Conservation (phyloP, 768 basidiomycete species). For the Kondoa malvinella region DNA sequence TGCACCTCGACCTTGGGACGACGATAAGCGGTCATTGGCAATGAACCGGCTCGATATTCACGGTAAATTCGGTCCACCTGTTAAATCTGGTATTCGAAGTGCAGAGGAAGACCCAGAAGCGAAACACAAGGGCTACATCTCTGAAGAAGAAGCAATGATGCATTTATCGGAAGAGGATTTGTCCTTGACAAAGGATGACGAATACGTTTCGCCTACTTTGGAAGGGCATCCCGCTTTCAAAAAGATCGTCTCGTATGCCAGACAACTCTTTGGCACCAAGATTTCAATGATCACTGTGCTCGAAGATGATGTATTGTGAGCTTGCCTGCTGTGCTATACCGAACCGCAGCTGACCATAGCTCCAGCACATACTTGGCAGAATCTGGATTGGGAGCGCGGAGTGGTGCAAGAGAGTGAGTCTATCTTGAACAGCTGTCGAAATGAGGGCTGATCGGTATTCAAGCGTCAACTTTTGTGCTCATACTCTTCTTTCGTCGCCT, state of each 20-base stretch:
- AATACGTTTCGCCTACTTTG: neutral
- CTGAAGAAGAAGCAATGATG: neutral
- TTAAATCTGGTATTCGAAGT: neutral
- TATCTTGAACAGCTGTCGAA: too few species aligned
- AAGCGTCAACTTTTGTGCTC: constrained; percentile 24
- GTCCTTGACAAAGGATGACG: neutral
- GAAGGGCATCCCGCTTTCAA: constrained; percentile 9
- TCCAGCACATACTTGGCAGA: neutral
- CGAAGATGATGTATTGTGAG: neutral
- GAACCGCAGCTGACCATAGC: too few species aligned
- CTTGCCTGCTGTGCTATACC: neutral
- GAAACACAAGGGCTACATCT: neutral
- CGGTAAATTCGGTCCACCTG: constrained; percentile 28
- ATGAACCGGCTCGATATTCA: neutral
- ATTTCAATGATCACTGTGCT: constrained; percentile 16
- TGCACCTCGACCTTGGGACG: neutral
- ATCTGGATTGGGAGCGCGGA: neutral
- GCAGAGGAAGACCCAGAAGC: neutral
- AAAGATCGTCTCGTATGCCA: constrained; percentile 15
- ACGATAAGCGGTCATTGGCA: neutral
- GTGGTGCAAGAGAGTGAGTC: neutral
- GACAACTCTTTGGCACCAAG: constrained; percentile 11
- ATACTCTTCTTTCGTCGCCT: constrained; percentile 23
- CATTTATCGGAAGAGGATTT: neutral
- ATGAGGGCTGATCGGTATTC: constrained; percentile 22